A percentile compares a stretch with the other conserved stretches of the same genome.
phyloP scores from a whole-genome alignment of 352 stramenopile genomes.

The Thalassiosira livingstoniorum region DNA sequence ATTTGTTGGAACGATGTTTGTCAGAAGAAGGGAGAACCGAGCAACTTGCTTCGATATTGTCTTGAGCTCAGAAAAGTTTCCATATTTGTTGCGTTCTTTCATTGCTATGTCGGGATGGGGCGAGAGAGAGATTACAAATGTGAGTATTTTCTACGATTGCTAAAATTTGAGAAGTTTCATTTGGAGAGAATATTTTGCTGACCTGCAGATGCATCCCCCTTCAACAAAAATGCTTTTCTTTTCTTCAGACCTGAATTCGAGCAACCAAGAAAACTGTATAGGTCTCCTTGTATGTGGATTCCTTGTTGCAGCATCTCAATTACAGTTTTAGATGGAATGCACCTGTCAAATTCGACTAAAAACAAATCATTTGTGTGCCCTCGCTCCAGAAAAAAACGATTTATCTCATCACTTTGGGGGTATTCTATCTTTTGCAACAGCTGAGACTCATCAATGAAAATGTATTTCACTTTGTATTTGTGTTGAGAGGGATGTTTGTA shows the following conservation, averaged over 20 bases:
- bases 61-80: slow-evolving; percentile 17
- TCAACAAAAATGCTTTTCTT: slow-evolving; percentile 30
- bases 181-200: no score
- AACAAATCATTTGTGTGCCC: slow-evolving; percentile 23
- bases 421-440: slow-evolving; percentile 8
- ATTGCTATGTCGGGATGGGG: slow-evolving; percentile 12
- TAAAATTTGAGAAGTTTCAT: no score
- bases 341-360: slow-evolving; percentile 28
- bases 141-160: no score
- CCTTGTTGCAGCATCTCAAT: slow-evolving; percentile 10
- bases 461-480: not conserved
- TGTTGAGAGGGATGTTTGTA: no score
- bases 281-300: slow-evolving; percentile 22
- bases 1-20: slow-evolving; percentile 23
- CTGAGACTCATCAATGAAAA: slow-evolving; percentile 18
- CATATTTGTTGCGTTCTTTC: slow-evolving; percentile 33
- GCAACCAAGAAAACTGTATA: slow-evolving; percentile 45
- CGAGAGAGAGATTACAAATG: no score
- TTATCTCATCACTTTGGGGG: not conserved
- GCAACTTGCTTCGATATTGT: slow-evolving; percentile 29
- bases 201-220: not conserved
- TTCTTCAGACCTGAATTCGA: slow-evolving; percentile 42
- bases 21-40: slow-evolving; percentile 35
- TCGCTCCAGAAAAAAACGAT: slow-evolving; percentile 4
- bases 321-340: slow-evolving; percentile 13